Evolutionary conservation across 2,329 filamentous ascomycete species (phyloP).

Genomic region (Samsoniella hepiali): DNA sequence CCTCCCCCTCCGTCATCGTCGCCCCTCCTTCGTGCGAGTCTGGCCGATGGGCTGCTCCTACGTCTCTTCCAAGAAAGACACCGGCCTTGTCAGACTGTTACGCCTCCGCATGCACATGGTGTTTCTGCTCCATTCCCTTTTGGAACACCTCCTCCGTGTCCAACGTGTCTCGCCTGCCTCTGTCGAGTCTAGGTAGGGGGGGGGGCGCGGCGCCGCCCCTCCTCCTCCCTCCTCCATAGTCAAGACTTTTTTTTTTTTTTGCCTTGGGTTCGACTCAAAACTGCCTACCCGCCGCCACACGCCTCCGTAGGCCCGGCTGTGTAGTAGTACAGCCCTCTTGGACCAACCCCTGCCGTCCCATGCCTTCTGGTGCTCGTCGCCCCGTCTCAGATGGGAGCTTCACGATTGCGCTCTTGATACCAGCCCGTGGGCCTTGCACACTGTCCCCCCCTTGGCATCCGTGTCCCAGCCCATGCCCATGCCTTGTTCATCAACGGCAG

Average conservation of each 20-base stretch:
- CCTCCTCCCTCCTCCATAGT: neutral
- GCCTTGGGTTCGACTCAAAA: slow-evolving; percentile 1
- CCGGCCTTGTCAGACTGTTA: slow-evolving; percentile 9
- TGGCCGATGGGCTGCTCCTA: slow-evolving; percentile 1
- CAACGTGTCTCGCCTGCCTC: neutral
- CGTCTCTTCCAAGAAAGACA: slow-evolving; percentile 6
- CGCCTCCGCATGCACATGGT: slow-evolving; percentile 17
- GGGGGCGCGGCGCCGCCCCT: neutral
- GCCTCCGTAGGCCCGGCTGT: neutral
- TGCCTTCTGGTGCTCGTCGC: slow-evolving; percentile 1
- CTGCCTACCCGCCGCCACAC: slow-evolving; percentile 5
- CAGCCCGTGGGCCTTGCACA: slow-evolving; percentile 11
- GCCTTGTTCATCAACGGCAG: neutral
- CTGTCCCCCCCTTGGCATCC: slow-evolving; percentile 16
- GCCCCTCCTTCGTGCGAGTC: neutral
- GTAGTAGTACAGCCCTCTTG: neutral
- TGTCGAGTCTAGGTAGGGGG: neutral
- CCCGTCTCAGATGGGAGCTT: slow-evolving; percentile 17
- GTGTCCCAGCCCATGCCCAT: slow-evolving; percentile 8
- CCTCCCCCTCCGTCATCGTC: neutral
- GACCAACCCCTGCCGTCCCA: slow-evolving; percentile 1
- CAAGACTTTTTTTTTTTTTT: neutral
- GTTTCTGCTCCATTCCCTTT: slow-evolving; percentile 17
- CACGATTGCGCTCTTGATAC: slow-evolving; percentile 15
- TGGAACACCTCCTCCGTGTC: slow-evolving; percentile 14